Base-by-base conservation (phyloP, 257 asterid species). In the Coffea eugenioides region DNA sequence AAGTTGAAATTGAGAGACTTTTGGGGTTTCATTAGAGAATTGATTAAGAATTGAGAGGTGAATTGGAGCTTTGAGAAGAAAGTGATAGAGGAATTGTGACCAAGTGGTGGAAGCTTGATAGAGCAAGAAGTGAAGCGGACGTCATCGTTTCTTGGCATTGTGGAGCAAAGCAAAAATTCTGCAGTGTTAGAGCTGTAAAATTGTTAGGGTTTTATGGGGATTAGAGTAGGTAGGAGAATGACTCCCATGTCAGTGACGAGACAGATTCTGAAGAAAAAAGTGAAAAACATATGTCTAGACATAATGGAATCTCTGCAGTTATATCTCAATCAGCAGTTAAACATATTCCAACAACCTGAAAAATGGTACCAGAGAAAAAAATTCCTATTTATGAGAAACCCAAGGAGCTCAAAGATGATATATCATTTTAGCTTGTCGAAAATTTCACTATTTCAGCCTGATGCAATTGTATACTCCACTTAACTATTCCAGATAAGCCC, bases 121-220 rank as follows among this genome's bases (percentile, higher is more conserved):
- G 93, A 85, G 85, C 91, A 86, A 57, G 92, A 82, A 76, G 88
- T 74, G 92, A 90, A 85, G 10, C 91, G 83, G 48, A 91, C 87
- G 81, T 83, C 92, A 75, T 88, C 91, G 85, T 88, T 89, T 57
- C 67, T 76, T 11, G 90, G 78, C 98, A 93, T 94, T 31, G 81
- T 68, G 80, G 88, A 31, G 1, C 34, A 31, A 31, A 31, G 18
- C 57, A 45, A 43, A 41, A 13, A 14, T n/a, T 41, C 14, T 56
- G 62, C 18, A 23, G 70, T 51, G 2, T 57, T 16, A 25, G 67
- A 23, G 45, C 73, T 59, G 76, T 75, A 68, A 77, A 73, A 18
- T 49, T 75, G 70, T 8, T n/a, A 68, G 83, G 83, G 80, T 67
- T 67, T 76, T 69, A 49, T 16, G 43, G 78, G 77, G 77, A 65